phyloP scores from a whole-genome alignment of 2,329 filamentous ascomycete genomes.

The Epichloe typhina region DNA sequence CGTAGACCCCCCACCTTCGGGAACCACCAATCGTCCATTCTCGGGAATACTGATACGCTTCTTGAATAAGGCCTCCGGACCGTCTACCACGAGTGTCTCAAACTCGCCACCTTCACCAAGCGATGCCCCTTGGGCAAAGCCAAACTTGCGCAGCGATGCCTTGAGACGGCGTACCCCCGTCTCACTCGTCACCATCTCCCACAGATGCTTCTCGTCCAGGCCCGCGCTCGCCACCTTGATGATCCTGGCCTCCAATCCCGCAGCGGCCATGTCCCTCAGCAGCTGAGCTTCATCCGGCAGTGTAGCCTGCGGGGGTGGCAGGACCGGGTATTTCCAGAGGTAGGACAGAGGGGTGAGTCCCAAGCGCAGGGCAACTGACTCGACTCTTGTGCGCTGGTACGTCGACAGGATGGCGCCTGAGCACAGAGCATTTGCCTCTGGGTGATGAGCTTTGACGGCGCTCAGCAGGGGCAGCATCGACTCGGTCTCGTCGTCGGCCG shows the following conservation, averaged over 20 bases:
- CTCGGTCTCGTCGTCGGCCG: slow-evolving; percentile 69
- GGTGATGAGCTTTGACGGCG: slow-evolving; percentile 53
- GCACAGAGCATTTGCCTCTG: slow-evolving; percentile 72
- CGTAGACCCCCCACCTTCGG: slow-evolving; percentile 65
- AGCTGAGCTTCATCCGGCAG: slow-evolving; percentile 39
- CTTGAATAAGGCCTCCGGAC: slow-evolving; percentile 61
- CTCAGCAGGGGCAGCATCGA: slow-evolving; percentile 65
- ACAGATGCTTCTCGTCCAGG: slow-evolving; percentile 67
- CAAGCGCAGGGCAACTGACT: slow-evolving; percentile 78
- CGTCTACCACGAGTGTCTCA: slow-evolving; percentile 80
- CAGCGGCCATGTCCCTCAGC: slow-evolving; percentile 66
- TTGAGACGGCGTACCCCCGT: slow-evolving; percentile 33
- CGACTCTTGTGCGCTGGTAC: slow-evolving; percentile 91
- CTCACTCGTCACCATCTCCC: slow-evolving; percentile 59
- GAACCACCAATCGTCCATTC: slow-evolving; percentile 36
- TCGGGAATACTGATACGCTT: slow-evolving; percentile 51
- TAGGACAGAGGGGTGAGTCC: slow-evolving; percentile 72
- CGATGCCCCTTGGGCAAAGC: slow-evolving; percentile 53
- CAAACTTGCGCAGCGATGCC: slow-evolving; percentile 52
- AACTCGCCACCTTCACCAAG: slow-evolving; percentile 93
- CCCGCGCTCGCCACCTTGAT: slow-evolving; percentile 92
- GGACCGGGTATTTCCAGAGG: slow-evolving; percentile 78
- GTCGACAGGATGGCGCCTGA: slow-evolving; percentile 89
- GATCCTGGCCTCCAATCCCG: slow-evolving; percentile 75
- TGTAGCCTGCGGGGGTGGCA: slow-evolving; percentile 37